Evolutionary conservation across 2,329 filamentous ascomycete genomes (phyloP), one percentile per base, ranked within the genome.

Genomic region (Drechslerella dactyloides): DNA sequence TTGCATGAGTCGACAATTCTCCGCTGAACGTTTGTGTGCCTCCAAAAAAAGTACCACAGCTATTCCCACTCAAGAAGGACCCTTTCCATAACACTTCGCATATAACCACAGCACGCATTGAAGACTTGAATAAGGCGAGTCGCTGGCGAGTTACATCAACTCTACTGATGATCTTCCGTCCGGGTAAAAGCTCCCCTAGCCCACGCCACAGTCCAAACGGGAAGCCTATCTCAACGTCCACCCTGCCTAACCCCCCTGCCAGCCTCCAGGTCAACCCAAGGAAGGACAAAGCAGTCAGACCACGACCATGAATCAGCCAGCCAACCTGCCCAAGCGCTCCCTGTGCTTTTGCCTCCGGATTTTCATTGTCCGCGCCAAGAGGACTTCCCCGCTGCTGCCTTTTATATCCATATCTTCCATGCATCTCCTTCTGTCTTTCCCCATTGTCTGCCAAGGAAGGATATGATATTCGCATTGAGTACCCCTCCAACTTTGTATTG

Each of bases 171-270:
- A 53, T 70, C 58, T 48, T 48, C 59, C 52, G 53, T 70, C 59
- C 65, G 65, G 65, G 58, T 70, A 63, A 70, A 70, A 48, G 11
- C 53, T 70, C 59, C 65, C 33, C 54, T 57, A 64, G 50, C 60
- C 55, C 42, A 24, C 55, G 44, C 50, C 54, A 24, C 42, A 56
- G 40, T 50, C 40, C 21, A 62, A 51, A 54, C 60, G 58, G 59
- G 66, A 70, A 70, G 65, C 65, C 65, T 70, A 70, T 70, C 48
- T 70, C 58, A 63, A 70, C 65, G 53, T 70, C 65, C 17, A 42
- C 51, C 51, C 30, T 33, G 51, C 21, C 51, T 33, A 8, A 15
- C 35, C 15, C 24, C 56, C 56, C 46, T 59, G 56, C 42, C 56
- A 44, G 23, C 11, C 15, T 54, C 57, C 24, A 53, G 46, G 44